These are phyloP conservation scores for Ilex paraguariensis DNA, from an alignment of 305 asterid species.

Conservation along the genomic window DNA sequence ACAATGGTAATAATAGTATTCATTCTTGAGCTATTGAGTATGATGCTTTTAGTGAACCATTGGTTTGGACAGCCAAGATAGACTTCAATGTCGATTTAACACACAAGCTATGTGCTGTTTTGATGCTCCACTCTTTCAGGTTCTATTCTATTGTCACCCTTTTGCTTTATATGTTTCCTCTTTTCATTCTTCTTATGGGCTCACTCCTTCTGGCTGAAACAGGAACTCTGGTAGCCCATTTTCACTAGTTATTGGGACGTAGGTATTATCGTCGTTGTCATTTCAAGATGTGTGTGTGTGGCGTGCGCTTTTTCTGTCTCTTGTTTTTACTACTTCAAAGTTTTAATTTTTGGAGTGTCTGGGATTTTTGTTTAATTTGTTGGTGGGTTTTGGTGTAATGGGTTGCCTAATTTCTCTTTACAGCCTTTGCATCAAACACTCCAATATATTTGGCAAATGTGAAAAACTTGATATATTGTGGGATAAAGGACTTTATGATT, in stretches of 20 bases:
- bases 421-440: conserved; percentile 94
- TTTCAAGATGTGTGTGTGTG: background rate
- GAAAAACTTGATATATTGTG: conserved; percentile 92
- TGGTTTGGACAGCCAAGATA: conserved; percentile 62
- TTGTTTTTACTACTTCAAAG: too few relatives aligned
- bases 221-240: conserved; percentile 75
- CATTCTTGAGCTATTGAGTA: too few relatives aligned
- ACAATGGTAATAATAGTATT: too few relatives aligned
- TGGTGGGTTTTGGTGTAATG: too few relatives aligned
- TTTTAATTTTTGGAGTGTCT: too few relatives aligned
- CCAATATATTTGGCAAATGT: conserved; percentile 86
- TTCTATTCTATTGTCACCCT: conserved; percentile 6
- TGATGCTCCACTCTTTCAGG: conserved; percentile 90
- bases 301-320: background rate
- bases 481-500: conserved; percentile 95
- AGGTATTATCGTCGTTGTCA: background rate
- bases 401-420: conserved; percentile 4
- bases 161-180: background rate
- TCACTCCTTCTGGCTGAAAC: conserved; percentile 18
- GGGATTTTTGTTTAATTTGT: too few relatives aligned
- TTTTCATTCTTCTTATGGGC: background rate
- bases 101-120: conserved; percentile 83
- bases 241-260: conserved; percentile 93
- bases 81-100: conserved; percentile 96
- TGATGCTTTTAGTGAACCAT: background rate